These are phyloP conservation scores for Murraya koenigii DNA, from an alignment of 345 rosid species.

Conservation along the genomic window DNA sequence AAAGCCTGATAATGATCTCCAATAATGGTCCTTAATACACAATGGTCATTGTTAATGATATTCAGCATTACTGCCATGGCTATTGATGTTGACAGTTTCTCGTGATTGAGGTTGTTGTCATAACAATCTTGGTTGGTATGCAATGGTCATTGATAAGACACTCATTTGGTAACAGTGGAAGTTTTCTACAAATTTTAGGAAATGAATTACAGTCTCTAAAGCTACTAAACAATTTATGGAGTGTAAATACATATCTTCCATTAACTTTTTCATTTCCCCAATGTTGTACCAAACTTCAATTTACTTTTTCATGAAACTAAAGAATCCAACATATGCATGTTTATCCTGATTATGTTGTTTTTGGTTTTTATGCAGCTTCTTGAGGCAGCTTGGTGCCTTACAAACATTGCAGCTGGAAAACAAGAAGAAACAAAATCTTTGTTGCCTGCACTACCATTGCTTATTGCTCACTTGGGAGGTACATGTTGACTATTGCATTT, in stretches of 20 bases:
- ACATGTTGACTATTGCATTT: slow-evolving; percentile 17
- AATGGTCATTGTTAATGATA: too few species aligned
- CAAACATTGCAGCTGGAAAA: slow-evolving; percentile 95
- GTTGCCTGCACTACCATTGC: slow-evolving; percentile 82
- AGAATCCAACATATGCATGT: not conserved
- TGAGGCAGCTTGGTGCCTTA: slow-evolving; percentile 98
- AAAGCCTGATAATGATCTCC: too few species aligned
- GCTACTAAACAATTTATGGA: not conserved
- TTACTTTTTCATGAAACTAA: not conserved
- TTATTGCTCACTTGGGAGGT: slow-evolving; percentile 97
- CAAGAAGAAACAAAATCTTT: slow-evolving; percentile 91
- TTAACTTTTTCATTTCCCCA: too few species aligned
- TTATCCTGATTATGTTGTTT: not conserved
- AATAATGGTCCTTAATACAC: too few species aligned
- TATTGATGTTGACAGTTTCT: too few species aligned
- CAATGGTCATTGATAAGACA: too few species aligned
- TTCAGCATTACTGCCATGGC: too few species aligned
- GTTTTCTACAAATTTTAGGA: not conserved
- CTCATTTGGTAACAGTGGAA: too few species aligned
- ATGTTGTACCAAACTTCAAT: not conserved
- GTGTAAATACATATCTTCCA: not conserved
- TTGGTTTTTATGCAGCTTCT: slow-evolving; percentile 62
- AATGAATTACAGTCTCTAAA: not conserved
- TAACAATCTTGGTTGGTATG: too few species aligned
- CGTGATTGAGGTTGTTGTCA: too few species aligned